These are phyloP conservation scores for Penicillium paneum DNA, from an alignment of 2,329 filamentous ascomycete genomes.

Conservation along the genomic window DNA sequence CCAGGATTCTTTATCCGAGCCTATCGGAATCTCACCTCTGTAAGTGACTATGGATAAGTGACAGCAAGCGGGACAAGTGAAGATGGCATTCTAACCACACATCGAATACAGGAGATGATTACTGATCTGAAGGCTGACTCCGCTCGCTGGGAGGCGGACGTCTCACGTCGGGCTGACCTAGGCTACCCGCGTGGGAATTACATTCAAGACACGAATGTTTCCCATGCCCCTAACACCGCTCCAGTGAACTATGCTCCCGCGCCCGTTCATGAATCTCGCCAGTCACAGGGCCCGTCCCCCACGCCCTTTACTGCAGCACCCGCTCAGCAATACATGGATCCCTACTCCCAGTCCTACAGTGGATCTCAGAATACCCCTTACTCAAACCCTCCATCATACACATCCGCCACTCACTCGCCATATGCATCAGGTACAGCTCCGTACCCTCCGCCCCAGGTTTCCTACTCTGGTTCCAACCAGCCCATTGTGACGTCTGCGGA, in stretches of 20 bases:
- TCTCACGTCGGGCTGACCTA: slow-evolving; percentile 39
- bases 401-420: slow-evolving; percentile 32
- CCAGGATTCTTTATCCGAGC: slow-evolving; percentile 75
- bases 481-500: slow-evolving; percentile 40
- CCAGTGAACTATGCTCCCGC: slow-evolving; percentile 38
- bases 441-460: slow-evolving; percentile 34
- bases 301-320: slow-evolving; percentile 36
- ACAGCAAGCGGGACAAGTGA: slow-evolving; percentile 3
- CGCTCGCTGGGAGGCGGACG: slow-evolving; percentile 49
- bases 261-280: slow-evolving; percentile 39
- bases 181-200: slow-evolving; percentile 44
- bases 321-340: slow-evolving; percentile 34
- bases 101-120: slow-evolving; percentile 52
- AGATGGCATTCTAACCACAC: slow-evolving; percentile 7
- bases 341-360: slow-evolving; percentile 35
- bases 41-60: slow-evolving; percentile 45
- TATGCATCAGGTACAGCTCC: slow-evolving; percentile 35
- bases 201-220: slow-evolving; percentile 37
- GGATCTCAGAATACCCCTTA: slow-evolving; percentile 36
- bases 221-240: slow-evolving; percentile 39
- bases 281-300: slow-evolving; percentile 38
- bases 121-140: slow-evolving; percentile 54
- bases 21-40: slow-evolving; percentile 74
- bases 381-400: slow-evolving; percentile 30
- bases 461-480: slow-evolving; percentile 35